Evolutionary conservation across 2,329 filamentous ascomycete genomes (phyloP), one percentile per base, ranked within the genome.

Genomic region (Fusarium verticillioides): DNA sequence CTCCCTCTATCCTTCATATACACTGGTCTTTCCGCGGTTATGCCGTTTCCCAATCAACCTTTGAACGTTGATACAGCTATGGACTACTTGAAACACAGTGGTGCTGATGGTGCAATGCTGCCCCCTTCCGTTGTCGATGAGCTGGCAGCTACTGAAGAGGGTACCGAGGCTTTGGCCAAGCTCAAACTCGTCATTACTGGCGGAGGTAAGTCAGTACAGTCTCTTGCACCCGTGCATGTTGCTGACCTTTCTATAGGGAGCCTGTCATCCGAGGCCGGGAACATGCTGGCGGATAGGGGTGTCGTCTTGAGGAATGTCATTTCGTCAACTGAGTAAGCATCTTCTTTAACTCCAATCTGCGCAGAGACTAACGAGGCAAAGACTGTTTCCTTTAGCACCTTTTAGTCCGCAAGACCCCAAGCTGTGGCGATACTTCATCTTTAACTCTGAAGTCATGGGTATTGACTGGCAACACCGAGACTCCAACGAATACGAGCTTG

Each of bases 351-450:
- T n/a, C n/a, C n/a, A n/a, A n/a, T n/a, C n/a, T n/a, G n/a, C n/a
- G n/a, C n/a, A n/a, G n/a, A n/a, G n/a, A n/a, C n/a, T n/a, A n/a
- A n/a, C n/a, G n/a, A n/a, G n/a, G n/a, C n/a, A n/a, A n/a, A n/a
- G n/a, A n/a, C n/a, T 40, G 0, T 68, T 49, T 2, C 63, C 65
- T 0, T 44, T 43, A 4, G 13, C 47, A 0, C 10, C 36, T 0
- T 53, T 54, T 8, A 15, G 9, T 3, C 56, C 65, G 2, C 21
- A 9, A 4, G 56, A 68, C 16, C 56, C 56, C 0, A 39, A 34
- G 5, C 32, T 62, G 1, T 68, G 65, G 65, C 56, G 53, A 26
- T 68, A 62, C 7, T 68, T 68, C 6, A 37, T 68, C 2, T 62
- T 54, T 0, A 7, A 68, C 3, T 34, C 42, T 16, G 26, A 54